Percentiles rank a stretch among this genome's conserved stretches.
Evolutionary conservation across 306 rosid species (phyloP).

Genomic region (Quercus parvula): DNA sequence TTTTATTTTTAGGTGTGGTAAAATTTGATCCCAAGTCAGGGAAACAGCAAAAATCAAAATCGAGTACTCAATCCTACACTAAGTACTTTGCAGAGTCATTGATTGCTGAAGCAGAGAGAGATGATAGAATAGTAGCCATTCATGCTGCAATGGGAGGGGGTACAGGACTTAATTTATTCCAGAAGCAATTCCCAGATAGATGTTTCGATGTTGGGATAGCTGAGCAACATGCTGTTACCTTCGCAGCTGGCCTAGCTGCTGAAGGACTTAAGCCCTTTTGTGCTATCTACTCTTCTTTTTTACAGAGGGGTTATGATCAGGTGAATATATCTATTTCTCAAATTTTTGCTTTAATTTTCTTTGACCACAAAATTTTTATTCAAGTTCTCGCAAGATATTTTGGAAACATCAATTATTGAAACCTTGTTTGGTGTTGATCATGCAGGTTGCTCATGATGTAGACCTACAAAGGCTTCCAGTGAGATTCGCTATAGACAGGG

Average conservation of each 20-base stretch:
- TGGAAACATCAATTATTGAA: background rate
- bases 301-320: constrained; percentile 69
- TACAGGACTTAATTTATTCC: constrained; percentile 68
- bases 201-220: constrained; percentile 78
- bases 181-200: constrained; percentile 46
- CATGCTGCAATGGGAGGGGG: constrained; percentile 88
- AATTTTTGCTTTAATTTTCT: background rate
- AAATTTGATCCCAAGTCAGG: constrained; percentile 58
- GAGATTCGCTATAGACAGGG: constrained; percentile 60
- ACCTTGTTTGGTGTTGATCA: background rate
- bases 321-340: constrained; percentile 15
- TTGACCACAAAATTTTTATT: background rate
- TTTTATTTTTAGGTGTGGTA: constrained; percentile 45
- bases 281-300: constrained; percentile 65
- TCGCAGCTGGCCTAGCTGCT: constrained; percentile 61
- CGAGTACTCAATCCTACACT: constrained; percentile 39
- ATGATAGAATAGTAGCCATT: constrained; percentile 45
- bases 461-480: constrained; percentile 69
- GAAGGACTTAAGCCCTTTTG: constrained; percentile 64
- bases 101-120: constrained; percentile 56
- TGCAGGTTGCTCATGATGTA: constrained; percentile 63
- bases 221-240: constrained; percentile 69
- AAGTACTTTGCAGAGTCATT: constrained; percentile 56
- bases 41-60: constrained; percentile 43
- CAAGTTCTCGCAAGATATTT: background rate